Evolutionary conservation across 1,139 yeast genomes (phyloP), one percentile per base, ranked within the genome.

Genomic region (Geotrichum phurueaensis): DNA sequence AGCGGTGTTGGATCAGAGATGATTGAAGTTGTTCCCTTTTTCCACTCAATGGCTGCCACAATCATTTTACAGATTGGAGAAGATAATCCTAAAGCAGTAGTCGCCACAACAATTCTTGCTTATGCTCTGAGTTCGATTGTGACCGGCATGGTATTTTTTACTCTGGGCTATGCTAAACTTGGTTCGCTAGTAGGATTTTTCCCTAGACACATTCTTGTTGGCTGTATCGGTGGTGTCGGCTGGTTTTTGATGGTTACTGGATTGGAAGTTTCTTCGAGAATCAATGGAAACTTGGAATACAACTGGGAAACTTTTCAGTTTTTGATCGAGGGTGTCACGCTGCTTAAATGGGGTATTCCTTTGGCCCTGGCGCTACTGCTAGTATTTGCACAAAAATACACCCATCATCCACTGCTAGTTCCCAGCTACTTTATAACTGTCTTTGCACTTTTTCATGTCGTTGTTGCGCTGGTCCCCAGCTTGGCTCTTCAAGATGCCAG

Each of bases 151-250:
- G 89, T 89, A 0, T 94, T 94, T 70, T 85, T 82, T 67, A 57
- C 80, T 1, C 78, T 94, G 53, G 99, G 99, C 7, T 87, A 85
- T 68, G 83, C 89, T 69, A 82, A 79, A 63, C 76, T 94, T 51
- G 99, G 99, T 2, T 82, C 89, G 18, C 76, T 94, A 47, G 97
- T 94, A 15, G 97, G 97, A 0, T 94, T 91, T 72, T 94, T 94
- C 78, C 99, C 99, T 0, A 80, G 98, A 65, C 99, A 94, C 71
- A 94, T 94, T 62, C 79, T 94, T 51, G 96, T 94, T 31, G 99
- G 99, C 0, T 94, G 98, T 73, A 92, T 94, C 68, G 99, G 99
- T 53, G 99, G 99, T 68, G 99, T 94, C 56, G 99, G 99, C 1
- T 92, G 89, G 75, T 94, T 94, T 73, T 79, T 94, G 65, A 77